These are phyloP conservation scores for Phytophthora gonapodyides DNA, from an alignment of 352 stramenopile genomes.

Conservation along the genomic window DNA sequence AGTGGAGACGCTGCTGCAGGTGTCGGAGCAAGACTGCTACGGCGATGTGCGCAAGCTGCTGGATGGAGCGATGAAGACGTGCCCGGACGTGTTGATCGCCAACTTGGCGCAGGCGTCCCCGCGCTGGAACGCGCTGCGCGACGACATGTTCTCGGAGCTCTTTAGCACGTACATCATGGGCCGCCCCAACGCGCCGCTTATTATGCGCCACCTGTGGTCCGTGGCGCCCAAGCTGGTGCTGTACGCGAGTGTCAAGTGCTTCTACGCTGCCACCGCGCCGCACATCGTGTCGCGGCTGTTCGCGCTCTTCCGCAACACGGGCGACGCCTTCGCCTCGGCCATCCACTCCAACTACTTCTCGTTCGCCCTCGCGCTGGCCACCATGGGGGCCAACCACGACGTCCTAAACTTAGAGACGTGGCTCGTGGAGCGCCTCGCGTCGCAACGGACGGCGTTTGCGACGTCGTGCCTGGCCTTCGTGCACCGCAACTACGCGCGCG, in stretches of 20 bases:
- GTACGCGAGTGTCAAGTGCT: constrained; percentile 88
- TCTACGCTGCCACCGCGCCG: constrained; percentile 76
- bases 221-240: constrained; percentile 87
- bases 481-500: constrained; percentile 83
- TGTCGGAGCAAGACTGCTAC: constrained; percentile 87
- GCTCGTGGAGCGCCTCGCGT: constrained; percentile 79
- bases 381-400: constrained; percentile 88
- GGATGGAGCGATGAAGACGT: constrained; percentile 81
- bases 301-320: constrained; percentile 84
- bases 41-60: constrained; percentile 81
- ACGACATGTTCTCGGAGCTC: constrained; percentile 88
- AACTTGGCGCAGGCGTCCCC: constrained; percentile 79
- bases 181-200: constrained; percentile 82
- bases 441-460: constrained; percentile 81
- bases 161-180: constrained; percentile 89
- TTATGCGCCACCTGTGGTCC: constrained; percentile 89
- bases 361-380: constrained; percentile 79
- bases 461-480: constrained; percentile 86
- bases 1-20: constrained; percentile 77
- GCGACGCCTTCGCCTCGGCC: constrained; percentile 76
- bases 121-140: constrained; percentile 81
- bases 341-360: constrained; percentile 92
- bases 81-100: constrained; percentile 85
- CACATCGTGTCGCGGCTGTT: constrained; percentile 86
- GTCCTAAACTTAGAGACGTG: constrained; percentile 84